Base-by-base conservation (phyloP, 2,329 filamentous ascomycete genomes). In the Trichoderma gracile region DNA sequence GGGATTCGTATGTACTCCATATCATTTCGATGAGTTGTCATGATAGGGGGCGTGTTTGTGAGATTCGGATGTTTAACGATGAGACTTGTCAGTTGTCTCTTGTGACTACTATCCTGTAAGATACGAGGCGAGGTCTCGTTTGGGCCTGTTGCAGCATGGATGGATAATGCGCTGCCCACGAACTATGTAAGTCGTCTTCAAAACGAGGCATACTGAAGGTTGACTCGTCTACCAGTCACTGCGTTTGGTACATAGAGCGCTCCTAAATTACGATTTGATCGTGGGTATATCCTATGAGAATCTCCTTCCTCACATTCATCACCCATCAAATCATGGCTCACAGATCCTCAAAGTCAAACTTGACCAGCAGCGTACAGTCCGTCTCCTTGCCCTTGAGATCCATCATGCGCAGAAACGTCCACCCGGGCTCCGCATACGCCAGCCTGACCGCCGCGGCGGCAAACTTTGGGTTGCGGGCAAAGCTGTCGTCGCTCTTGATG, bases 401-500 rank as follows among this genome's bases (percentile, higher is more conserved):
- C 68, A 89, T 70, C 83, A 90, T 83, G 5, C 85, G 78, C 45
- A 90, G 79, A 64, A 90, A 89, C 3, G 76, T 81, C 88, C 88
- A 90, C 0, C 82, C 86, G 0, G 79, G 76, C 7, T 76, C 74
- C 2, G 81, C 79, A 71, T 89, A 89, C 64, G 80, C 67, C 30
- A 90, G 69, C 49, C 88, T 75, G n/a, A 90, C 81, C 0, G 86
- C 84, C 0, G 83, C 79, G 1, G 88, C 86, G 0, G 83, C 84
- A 67, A 89, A 82, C 59, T 86, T 82, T 0, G 87, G 86, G 68
- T 90, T 90, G 50, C 77, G 77, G 0, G 84, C 77, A 73, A 86
- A 90, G 67, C 80, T 81, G 65, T 88, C 85, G 65, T 90, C 87
- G 68, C 83, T 87, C 79, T 90, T 90, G 75, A 90, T 80, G 47